A percentile compares a stretch with the other conserved stretches of the same genome.
These are phyloP conservation scores for Botrytis medusae DNA, from an alignment of 2,329 filamentous ascomycete species.

Conservation along the genomic window DNA sequence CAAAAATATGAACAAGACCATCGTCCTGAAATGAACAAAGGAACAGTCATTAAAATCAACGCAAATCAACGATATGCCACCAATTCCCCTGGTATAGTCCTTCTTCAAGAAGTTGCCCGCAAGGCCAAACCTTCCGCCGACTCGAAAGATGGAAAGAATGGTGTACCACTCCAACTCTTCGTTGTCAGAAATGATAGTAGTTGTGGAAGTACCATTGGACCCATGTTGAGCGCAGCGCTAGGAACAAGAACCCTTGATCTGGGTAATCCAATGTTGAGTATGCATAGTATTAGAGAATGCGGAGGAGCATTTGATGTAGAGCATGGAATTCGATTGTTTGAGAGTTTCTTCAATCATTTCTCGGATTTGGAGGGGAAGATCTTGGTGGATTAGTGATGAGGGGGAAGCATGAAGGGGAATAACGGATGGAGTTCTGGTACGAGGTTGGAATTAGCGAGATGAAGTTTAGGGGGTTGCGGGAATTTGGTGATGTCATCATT, in stretches of 20 bases:
- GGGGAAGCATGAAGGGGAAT: not conserved
- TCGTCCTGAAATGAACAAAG: slow-evolving; percentile 92
- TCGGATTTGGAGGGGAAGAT: slow-evolving; percentile 63
- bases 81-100: slow-evolving; percentile 90
- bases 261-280: slow-evolving; percentile 77
- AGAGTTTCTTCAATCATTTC: slow-evolving; percentile 82
- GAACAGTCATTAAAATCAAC: slow-evolving; percentile 96
- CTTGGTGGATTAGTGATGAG: slow-evolving; percentile 8
- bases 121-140: slow-evolving; percentile 52
- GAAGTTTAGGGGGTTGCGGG: not conserved
- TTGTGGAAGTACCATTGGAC: slow-evolving; percentile 95
- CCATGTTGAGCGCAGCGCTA: slow-evolving; percentile 87
- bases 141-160: slow-evolving; percentile 50
- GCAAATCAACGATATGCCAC: slow-evolving; percentile 97
- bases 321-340: slow-evolving; percentile 81
- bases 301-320: slow-evolving; percentile 85
- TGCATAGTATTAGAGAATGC: slow-evolving; percentile 96
- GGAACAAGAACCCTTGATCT: slow-evolving; percentile 88
- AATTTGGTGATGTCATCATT: not conserved
- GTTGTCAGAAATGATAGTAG: slow-evolving; percentile 94
- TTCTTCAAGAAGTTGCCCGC: slow-evolving; percentile 82
- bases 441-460: not conserved
- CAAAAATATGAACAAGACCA: slow-evolving; percentile 90
- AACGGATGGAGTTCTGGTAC: too few species aligned
- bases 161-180: slow-evolving; percentile 89